A percentile compares a stretch with the other conserved stretches of the same genome.
phyloP scores from a whole-genome alignment of 306 rosid genomes.

The Gleditsia sinensis region DNA sequence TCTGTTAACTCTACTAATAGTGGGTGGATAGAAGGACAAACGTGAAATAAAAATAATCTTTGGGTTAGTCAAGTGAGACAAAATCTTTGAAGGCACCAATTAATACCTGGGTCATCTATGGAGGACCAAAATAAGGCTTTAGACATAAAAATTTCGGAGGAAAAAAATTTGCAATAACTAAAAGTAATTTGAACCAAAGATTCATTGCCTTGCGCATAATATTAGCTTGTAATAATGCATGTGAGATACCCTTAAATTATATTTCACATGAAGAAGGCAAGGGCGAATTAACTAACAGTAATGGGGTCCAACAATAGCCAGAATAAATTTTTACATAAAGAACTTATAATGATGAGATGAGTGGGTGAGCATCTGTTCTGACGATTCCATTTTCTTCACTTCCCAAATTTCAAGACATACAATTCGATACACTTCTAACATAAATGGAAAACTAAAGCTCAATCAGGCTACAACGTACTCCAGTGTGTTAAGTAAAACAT shows the following conservation, averaged over 20 bases:
- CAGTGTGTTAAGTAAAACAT: conserved; percentile 1
- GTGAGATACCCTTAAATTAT: background rate
- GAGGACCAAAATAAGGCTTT: too few species aligned
- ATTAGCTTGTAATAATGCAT: background rate
- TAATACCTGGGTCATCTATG: too few species aligned
- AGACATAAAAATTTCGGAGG: background rate
- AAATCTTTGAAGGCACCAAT: too few species aligned
- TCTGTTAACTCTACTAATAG: too few species aligned
- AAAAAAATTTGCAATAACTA: background rate
- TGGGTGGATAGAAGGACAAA: too few species aligned
- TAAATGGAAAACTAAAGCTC: conserved; percentile 9
- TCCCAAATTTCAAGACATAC: conserved; percentile 4
- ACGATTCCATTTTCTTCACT: conserved; percentile 5
- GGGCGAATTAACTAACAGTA: background rate
- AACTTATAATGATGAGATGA: background rate
- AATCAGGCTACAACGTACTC: background rate
- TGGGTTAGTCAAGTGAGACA: too few species aligned
- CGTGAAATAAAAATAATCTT: too few species aligned
- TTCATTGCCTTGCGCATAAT: background rate
- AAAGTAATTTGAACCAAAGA: conserved; percentile 4
- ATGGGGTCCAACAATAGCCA: background rate
- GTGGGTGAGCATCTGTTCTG: background rate
- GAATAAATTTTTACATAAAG: background rate
- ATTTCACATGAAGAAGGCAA: background rate
- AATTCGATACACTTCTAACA: conserved; percentile 4